Conservation (phyloP, 169 alveolate genomes). For the Plasmodium inui region DNA sequence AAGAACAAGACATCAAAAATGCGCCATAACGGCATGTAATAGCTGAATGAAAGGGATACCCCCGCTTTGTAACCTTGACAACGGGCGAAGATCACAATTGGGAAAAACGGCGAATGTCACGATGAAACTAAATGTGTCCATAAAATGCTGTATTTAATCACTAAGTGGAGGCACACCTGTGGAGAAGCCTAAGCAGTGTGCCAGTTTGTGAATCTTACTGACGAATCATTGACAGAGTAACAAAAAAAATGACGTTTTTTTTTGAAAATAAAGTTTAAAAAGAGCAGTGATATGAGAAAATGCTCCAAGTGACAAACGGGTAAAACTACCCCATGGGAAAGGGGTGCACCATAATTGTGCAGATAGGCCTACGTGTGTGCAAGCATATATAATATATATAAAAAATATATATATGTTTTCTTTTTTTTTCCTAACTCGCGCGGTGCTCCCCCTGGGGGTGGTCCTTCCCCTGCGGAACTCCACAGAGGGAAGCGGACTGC, state of each 20-base stretch:
- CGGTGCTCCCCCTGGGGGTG: not conserved
- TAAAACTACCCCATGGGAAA: not conserved
- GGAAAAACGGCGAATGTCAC: not conserved
- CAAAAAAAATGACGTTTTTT: not conserved
- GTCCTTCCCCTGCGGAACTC: not conserved
- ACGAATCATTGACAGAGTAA: not conserved
- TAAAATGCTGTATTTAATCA: not conserved
- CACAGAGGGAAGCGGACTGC: not conserved
- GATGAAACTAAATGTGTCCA: not conserved
- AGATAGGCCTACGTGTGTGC: not conserved
- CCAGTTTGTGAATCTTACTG: not conserved
- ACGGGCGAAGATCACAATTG: not conserved
- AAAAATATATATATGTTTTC: not conserved
- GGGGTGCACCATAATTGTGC: not conserved
- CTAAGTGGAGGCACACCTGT: not conserved
- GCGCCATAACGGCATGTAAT: not conserved
- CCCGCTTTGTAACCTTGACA: not conserved
- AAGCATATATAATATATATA: slow-evolving; percentile 3
- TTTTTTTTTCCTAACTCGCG: not conserved
- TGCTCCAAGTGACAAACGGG: not conserved
- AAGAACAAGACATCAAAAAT: not conserved
- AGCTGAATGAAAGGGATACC: not conserved
- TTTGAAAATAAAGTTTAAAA: not conserved
- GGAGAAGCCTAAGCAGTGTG: not conserved
- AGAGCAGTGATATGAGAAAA: not conserved